Conservation (phyloP, 768 basidiomycete genomes). For the Suillus hirtellus region DNA sequence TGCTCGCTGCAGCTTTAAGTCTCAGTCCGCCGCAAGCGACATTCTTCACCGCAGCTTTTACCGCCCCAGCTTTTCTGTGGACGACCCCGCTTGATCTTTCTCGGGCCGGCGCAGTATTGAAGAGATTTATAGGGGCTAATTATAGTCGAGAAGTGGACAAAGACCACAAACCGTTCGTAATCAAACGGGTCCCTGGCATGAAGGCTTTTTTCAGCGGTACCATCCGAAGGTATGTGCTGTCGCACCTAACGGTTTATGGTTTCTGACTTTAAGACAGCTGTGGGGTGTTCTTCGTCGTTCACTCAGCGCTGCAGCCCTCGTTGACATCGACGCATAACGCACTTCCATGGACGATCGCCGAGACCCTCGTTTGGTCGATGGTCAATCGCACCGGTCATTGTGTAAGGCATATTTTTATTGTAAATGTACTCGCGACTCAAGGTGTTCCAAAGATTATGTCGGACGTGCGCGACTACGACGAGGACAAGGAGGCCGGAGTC, state of each 20-base stretch:
- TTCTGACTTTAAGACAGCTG: not conserved
- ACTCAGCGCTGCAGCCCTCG: too few species aligned
- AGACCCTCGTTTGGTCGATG: not conserved
- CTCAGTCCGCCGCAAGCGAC: not conserved
- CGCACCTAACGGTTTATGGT: not conserved
- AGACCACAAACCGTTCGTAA: not conserved
- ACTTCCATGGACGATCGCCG: too few species aligned
- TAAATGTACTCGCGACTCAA: not conserved
- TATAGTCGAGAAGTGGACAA: not conserved
- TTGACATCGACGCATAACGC: too few species aligned
- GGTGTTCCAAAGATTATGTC: not conserved
- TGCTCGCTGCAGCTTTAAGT: not conserved
- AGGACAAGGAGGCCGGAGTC: too few species aligned
- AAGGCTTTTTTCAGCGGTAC: not conserved
- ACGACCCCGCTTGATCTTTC: not conserved
- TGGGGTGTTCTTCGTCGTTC: too few species aligned
- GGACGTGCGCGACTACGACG: not conserved
- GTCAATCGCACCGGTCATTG: not conserved
- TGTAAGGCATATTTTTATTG: not conserved
- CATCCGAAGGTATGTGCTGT: not conserved
- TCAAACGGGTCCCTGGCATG: not conserved
- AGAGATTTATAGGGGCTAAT: not conserved
- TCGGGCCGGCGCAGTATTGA: not conserved
- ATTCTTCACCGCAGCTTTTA: not conserved
- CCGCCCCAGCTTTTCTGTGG: not conserved